Conservation (phyloP, 805 yeast species). For the Tetrapisispora taiwanensis region DNA sequence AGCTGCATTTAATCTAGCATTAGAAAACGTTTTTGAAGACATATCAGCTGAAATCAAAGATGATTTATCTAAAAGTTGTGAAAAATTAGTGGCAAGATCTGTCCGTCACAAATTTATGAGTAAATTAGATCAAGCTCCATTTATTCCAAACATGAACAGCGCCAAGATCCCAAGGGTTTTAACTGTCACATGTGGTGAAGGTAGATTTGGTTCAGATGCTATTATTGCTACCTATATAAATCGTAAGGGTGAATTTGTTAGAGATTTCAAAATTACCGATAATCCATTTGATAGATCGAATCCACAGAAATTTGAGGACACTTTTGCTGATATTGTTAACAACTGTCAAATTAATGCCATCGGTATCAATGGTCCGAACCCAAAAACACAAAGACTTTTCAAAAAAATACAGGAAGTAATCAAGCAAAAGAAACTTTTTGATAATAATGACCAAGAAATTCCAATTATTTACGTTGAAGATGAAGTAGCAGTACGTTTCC, state of each 20-base stretch:
- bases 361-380: slow-evolving; percentile 81
- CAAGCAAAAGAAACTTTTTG: slow-evolving; percentile 44
- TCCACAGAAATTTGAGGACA: slow-evolving; percentile 54
- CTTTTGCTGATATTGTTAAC: slow-evolving; percentile 49
- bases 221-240: slow-evolving; percentile 71
- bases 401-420: slow-evolving; percentile 48
- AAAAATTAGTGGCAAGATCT: slow-evolving; percentile 54
- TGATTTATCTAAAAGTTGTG: slow-evolving; percentile 65
- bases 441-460: slow-evolving; percentile 45
- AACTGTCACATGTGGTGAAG: slow-evolving; percentile 78
- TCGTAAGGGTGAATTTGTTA: slow-evolving; percentile 70
- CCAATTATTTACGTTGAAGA: slow-evolving; percentile 79
- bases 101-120: slow-evolving; percentile 60
- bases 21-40: slow-evolving; percentile 55
- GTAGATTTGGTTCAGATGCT: slow-evolving; percentile 71
- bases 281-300: slow-evolving; percentile 43
- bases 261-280: slow-evolving; percentile 67
- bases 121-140: slow-evolving; percentile 89
- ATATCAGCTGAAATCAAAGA: slow-evolving; percentile 74
- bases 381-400: slow-evolving; percentile 52
- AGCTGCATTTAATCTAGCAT: slow-evolving; percentile 52
- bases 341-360: slow-evolving; percentile 78
- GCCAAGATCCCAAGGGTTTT: slow-evolving; percentile 83
- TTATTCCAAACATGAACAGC: slow-evolving; percentile 64
- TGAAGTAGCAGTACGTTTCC: slow-evolving; percentile 85